phyloP scores from a whole-genome alignment of 495 filamentous ascomycete genomes.

The Penicillium arizonense region DNA sequence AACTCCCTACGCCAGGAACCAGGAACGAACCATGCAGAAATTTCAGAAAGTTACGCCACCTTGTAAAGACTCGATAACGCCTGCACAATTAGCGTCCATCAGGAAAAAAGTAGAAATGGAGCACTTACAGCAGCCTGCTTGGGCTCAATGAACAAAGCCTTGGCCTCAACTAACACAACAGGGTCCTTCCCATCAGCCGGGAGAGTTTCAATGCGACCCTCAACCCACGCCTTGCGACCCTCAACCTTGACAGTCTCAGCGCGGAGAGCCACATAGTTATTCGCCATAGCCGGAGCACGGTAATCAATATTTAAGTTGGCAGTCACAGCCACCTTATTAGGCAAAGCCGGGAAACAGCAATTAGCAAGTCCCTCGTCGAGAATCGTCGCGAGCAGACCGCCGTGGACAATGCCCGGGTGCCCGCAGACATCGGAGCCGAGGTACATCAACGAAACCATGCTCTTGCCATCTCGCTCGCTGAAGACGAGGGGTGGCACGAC shows the following conservation, averaged over 20 bases:
- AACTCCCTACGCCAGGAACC: conserved; percentile 17
- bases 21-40: conserved; percentile 19
- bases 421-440: conserved; percentile 83
- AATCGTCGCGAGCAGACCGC: conserved; percentile 86
- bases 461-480: conserved; percentile 67
- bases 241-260: conserved; percentile 86
- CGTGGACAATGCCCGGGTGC: conserved; percentile 89
- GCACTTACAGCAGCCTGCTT: conserved; percentile 72
- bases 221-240: conserved; percentile 95
- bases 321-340: conserved; percentile 86
- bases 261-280: conserved; percentile 72
- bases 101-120: conserved; percentile 7
- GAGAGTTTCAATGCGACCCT: conserved; percentile 84
- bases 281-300: conserved; percentile 71
- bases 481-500: conserved; percentile 81
- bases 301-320: conserved; percentile 92
- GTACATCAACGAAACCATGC: conserved; percentile 71
- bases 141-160: conserved; percentile 87
- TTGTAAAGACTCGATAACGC: conserved; percentile 31
- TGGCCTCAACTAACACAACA: conserved; percentile 70
- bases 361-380: conserved; percentile 88
- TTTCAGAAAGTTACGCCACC: conserved; percentile 22
- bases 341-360: conserved; percentile 87
- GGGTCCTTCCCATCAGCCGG: conserved; percentile 60
- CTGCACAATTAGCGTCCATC: conserved; percentile 11